A percentile compares a stretch with the other conserved stretches of the same genome.
Evolutionary conservation across 306 rosid species (phyloP).

Genomic region (Acmispon strigosus): DNA sequence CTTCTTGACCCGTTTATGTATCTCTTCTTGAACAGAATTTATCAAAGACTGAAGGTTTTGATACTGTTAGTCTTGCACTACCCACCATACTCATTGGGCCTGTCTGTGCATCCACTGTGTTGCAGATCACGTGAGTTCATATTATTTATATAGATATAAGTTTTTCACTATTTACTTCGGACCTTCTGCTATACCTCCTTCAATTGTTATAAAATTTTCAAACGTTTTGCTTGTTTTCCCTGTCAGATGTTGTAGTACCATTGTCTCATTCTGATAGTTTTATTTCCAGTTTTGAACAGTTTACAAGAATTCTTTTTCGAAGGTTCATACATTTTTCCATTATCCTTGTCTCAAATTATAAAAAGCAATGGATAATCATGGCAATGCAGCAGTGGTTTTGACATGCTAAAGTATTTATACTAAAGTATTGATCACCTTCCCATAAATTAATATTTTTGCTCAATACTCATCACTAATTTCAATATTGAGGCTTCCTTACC

Average conservation of each 20-base stretch:
- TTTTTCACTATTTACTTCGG: background rate
- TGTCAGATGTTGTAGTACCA: background rate
- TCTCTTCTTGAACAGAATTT: constrained; percentile 38
- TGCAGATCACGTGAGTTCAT: constrained; percentile 59
- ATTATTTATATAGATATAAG: background rate
- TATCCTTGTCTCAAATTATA: background rate
- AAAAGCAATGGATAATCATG: background rate
- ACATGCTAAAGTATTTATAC: background rate
- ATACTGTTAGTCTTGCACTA: constrained; percentile 29
- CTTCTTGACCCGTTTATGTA: background rate
- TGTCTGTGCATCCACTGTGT: constrained; percentile 58
- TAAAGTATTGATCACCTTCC: too few relatives aligned
- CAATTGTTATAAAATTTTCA: background rate
- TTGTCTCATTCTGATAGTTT: background rate
- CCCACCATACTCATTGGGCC: constrained; percentile 66
- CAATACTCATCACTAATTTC: too few relatives aligned
- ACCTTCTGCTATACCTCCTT: background rate
- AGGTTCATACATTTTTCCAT: background rate
- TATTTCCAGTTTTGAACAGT: background rate
- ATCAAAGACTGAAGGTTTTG: constrained; percentile 35
- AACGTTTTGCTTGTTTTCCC: background rate
- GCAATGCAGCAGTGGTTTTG: background rate
- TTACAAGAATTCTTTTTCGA: background rate
- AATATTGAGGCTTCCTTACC: too few relatives aligned
- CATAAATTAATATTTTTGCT: too few relatives aligned